These are phyloP conservation scores for Aspergillus sclerotialis DNA, from an alignment of 2,329 filamentous ascomycete species.

Conservation along the genomic window DNA sequence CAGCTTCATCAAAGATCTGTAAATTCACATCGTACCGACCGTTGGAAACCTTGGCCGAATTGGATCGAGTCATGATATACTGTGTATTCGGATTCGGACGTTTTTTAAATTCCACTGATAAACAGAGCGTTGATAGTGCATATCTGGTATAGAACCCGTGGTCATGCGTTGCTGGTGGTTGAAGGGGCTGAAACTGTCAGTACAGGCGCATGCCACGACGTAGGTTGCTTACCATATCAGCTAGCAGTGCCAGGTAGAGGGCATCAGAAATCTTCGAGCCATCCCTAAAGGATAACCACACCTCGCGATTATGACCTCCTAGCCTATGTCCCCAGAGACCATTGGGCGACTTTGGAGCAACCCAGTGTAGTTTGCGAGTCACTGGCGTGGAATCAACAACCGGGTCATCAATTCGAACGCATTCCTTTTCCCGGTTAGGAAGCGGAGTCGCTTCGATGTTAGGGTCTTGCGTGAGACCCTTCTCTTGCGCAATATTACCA, in stretches of 20 bases:
- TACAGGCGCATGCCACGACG: neutral
- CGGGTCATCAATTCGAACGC: slow-evolving; percentile 13
- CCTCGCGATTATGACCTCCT: slow-evolving; percentile 14
- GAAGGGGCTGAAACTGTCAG: slow-evolving; percentile 10
- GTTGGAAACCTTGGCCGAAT: slow-evolving; percentile 10
- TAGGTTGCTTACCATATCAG: slow-evolving; percentile 13
- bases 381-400: slow-evolving; percentile 16
- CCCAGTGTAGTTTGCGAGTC: slow-evolving; percentile 14
- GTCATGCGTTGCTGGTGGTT: slow-evolving; percentile 15
- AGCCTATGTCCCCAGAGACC: slow-evolving; percentile 17
- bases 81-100: slow-evolving; percentile 11
- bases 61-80: slow-evolving; percentile 15
- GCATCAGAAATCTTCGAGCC: slow-evolving; percentile 10
- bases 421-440: slow-evolving; percentile 11
- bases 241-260: slow-evolving; percentile 12
- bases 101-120: slow-evolving; percentile 18
- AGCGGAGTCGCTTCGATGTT: slow-evolving; percentile 1
- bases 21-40: slow-evolving; percentile 15
- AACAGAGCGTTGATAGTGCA: slow-evolving; percentile 14
- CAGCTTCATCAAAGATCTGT: slow-evolving; percentile 11
- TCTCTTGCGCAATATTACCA: slow-evolving; percentile 11
- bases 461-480: slow-evolving; percentile 8
- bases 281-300: slow-evolving; percentile 17
- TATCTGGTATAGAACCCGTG: slow-evolving; percentile 12
- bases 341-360: slow-evolving; percentile 10